These are phyloP conservation scores for Colletotrichum magnum DNA, from an alignment of 2,329 filamentous ascomycete species.

Conservation along the genomic window DNA sequence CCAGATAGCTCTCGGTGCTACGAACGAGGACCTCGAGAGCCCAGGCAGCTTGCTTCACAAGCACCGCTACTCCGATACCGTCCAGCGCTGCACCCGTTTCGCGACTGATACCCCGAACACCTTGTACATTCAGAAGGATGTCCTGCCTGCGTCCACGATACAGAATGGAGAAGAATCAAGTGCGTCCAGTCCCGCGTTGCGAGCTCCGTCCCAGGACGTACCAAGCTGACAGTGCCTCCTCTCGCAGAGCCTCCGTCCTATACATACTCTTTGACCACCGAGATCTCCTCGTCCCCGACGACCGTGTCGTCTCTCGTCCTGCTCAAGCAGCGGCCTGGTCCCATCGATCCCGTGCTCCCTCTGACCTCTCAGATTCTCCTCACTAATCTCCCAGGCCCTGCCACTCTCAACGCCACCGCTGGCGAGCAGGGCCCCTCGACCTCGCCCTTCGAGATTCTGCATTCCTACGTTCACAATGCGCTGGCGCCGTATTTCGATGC, in stretches of 20 bases:
- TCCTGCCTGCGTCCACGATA: slow-evolving; percentile 67
- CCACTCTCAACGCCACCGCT: slow-evolving; percentile 75
- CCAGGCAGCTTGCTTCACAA: slow-evolving; percentile 87
- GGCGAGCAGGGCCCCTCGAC: slow-evolving; percentile 79
- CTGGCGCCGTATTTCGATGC: slow-evolving; percentile 98
- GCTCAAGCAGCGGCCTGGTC: slow-evolving; percentile 84
- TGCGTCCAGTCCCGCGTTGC: slow-evolving; percentile 23
- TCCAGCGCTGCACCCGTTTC: slow-evolving; percentile 90
- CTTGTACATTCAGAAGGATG: slow-evolving; percentile 92
- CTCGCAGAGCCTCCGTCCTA: slow-evolving; percentile 67
- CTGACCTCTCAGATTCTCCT: slow-evolving; percentile 92
- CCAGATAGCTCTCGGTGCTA: slow-evolving; percentile 81
- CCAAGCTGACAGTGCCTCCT: slow-evolving; percentile 45
- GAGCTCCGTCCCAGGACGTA: background rate
- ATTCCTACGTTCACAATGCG: slow-evolving; percentile 91
- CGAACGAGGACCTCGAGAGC: slow-evolving; percentile 82
- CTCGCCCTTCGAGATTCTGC: slow-evolving; percentile 92
- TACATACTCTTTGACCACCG: slow-evolving; percentile 84
- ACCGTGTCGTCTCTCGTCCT: slow-evolving; percentile 90
- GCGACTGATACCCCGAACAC: slow-evolving; percentile 89
- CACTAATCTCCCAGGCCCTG: slow-evolving; percentile 89
- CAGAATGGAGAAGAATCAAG: slow-evolving; percentile 60
- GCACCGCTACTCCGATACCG: slow-evolving; percentile 80
- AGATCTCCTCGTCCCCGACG: slow-evolving; percentile 84
- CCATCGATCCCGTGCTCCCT: slow-evolving; percentile 86